Evolutionary conservation across 192 early-diverging fungal genomes (phyloP).

Genomic region (Geranomyces variabilis): DNA sequence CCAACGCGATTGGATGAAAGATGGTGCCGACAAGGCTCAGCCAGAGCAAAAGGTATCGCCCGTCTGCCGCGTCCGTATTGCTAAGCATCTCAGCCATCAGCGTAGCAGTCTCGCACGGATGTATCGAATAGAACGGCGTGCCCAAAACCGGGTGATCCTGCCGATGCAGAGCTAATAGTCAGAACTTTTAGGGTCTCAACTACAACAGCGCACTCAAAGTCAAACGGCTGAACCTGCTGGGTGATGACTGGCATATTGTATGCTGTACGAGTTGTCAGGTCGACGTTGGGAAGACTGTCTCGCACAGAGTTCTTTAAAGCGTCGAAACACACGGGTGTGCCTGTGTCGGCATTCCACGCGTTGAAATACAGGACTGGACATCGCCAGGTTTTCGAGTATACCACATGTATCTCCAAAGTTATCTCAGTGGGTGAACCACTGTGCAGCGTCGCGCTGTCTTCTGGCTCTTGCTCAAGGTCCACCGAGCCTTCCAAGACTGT

Average conservation of each 20-base stretch:
- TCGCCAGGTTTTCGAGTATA: conserved; percentile 62
- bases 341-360: conserved; percentile 47
- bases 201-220: neutral
- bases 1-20: neutral
- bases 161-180: neutral
- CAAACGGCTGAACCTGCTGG: conserved; percentile 3
- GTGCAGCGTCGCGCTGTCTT: no score
- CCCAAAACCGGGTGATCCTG: conserved; percentile 62
- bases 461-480: no score
- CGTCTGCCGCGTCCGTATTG: neutral
- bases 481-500: no score
- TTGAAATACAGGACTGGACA: conserved; percentile 67
- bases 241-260: conserved; percentile 12
- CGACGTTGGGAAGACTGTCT: neutral
- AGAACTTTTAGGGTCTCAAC: neutral
- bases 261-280: neutral
- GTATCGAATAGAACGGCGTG: conserved; percentile 61
- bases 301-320: conserved; percentile 29
- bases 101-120: conserved; percentile 65
- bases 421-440: neutral
- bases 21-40: conserved; percentile 6
- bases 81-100: conserved; percentile 41
- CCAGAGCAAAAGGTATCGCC: neutral
- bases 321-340: conserved; percentile 38
- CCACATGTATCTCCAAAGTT: conserved; percentile 55